Base-by-base conservation (phyloP, 73 alveolate species). In the Urostyla sp. region DNA sequence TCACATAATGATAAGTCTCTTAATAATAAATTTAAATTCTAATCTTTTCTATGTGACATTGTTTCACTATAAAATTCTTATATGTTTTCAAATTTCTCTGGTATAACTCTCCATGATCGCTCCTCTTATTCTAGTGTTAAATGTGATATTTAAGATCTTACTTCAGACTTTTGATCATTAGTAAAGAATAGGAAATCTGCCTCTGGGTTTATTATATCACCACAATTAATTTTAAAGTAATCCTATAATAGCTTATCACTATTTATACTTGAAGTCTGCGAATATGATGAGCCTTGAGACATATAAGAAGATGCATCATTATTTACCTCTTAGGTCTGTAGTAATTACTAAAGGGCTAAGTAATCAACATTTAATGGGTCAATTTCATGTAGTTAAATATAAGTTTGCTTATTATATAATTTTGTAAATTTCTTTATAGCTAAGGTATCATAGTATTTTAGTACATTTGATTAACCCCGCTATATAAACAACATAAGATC, bases 321-420 rank as follows among this genome's bases (percentile, higher is more conserved):
- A n/a, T n/a, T n/a, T n/a, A n/a, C n/a, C n/a, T n/a, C n/a, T n/a
- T n/a, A n/a, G n/a, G n/a, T n/a, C n/a, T n/a, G n/a, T n/a, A n/a
- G n/a, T n/a, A n/a, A n/a, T n/a, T n/a, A n/a, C n/a, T n/a, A n/a
- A n/a, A n/a, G n/a, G n/a, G n/a, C n/a, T n/a, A n/a, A n/a, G 44
- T 34, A 60, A 60, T 60, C 77, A 34, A 60, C 36, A 36, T 66
- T 66, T 4, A 61, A 7, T 8, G 80, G 80, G 44, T 66, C 80
- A 8, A 66, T 66, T 40, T 66, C 80, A 40, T 50, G 13, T 13
- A 66, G 37, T 26, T 66, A 40, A 27, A 66, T 8, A 58, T 61
- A 66, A 16, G 80, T 8, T 7, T 46, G 28, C 24, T 36, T 66
- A 11, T 16, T 3, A 24, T 40, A 40, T 5, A 40, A 23, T 66